Evolutionary conservation across 768 basidiomycete species (phyloP).

Genomic region (Podaxis pistillaris): DNA sequence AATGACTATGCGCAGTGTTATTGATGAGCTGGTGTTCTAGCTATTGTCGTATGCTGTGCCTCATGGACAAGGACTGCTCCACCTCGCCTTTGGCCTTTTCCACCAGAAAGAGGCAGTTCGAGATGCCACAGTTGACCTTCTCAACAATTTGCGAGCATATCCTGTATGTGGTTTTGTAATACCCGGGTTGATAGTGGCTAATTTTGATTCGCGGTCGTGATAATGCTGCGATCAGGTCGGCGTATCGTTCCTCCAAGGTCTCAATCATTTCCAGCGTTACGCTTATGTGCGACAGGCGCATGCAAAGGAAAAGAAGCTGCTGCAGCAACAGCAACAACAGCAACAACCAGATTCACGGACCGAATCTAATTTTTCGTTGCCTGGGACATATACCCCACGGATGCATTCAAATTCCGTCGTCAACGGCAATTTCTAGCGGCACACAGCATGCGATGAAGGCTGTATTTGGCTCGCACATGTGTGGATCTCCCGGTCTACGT

Average conservation of each 20-base stretch:
- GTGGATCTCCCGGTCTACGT: background rate
- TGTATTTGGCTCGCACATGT: background rate
- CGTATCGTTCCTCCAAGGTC: slow-evolving; percentile 66
- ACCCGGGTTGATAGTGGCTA: slow-evolving; percentile 14
- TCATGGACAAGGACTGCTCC: slow-evolving; percentile 78
- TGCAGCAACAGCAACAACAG: slow-evolving; percentile 35
- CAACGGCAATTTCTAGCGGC: slow-evolving; percentile 7
- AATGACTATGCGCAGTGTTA: slow-evolving; percentile 1
- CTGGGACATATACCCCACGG: slow-evolving; percentile 23
- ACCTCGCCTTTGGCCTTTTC: slow-evolving; percentile 87
- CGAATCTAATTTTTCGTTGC: slow-evolving; percentile 10
- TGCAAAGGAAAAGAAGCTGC: slow-evolving; percentile 47
- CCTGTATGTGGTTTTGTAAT: slow-evolving; percentile 50
- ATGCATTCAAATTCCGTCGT: slow-evolving; percentile 32
- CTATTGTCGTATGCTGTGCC: slow-evolving; percentile 69
- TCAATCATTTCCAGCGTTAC: slow-evolving; percentile 89
- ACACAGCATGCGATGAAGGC: slow-evolving; percentile 1
- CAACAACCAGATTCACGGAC: slow-evolving; percentile 16
- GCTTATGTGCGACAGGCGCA: slow-evolving; percentile 85
- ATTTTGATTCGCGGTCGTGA: background rate
- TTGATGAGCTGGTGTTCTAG: slow-evolving; percentile 37
- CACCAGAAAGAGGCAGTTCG: slow-evolving; percentile 79
- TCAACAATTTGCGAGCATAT: slow-evolving; percentile 74
- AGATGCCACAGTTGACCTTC: slow-evolving; percentile 78
- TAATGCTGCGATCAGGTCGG: slow-evolving; percentile 56